Conservation (phyloP, 768 basidiomycete genomes). For the Pleurotus eryngii region DNA sequence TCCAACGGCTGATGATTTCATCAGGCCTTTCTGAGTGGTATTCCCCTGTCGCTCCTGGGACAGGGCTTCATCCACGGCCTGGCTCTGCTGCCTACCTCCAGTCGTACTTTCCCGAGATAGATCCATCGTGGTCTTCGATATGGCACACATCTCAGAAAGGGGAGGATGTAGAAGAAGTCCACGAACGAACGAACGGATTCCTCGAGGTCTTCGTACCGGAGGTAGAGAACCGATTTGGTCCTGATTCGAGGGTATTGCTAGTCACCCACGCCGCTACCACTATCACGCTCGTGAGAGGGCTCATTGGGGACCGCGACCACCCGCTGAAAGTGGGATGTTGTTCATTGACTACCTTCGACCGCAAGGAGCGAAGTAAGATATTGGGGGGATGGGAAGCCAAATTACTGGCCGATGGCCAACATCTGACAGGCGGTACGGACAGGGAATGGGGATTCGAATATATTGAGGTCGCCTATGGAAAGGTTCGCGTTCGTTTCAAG, state of each 20-base stretch:
- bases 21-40: slow-evolving; percentile 78
- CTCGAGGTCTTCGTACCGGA: slow-evolving; percentile 48
- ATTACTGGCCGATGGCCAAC: slow-evolving; percentile 51
- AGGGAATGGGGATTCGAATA: slow-evolving; percentile 86
- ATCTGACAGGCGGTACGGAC: slow-evolving; percentile 54
- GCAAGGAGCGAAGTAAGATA: slow-evolving; percentile 21
- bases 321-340: slow-evolving; percentile 73
- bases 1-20: neutral
- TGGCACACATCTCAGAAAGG: slow-evolving; percentile 73
- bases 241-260: slow-evolving; percentile 53
- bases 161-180: slow-evolving; percentile 61
- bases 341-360: slow-evolving; percentile 56
- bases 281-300: slow-evolving; percentile 59
- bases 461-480: slow-evolving; percentile 55
- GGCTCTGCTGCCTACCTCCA: slow-evolving; percentile 50
- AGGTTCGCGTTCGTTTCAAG: slow-evolving; percentile 37
- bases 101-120: slow-evolving; percentile 56
- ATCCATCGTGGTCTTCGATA: slow-evolving; percentile 59
- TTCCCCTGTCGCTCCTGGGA: slow-evolving; percentile 61
- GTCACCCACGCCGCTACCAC: slow-evolving; percentile 75
- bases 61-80: slow-evolving; percentile 77
- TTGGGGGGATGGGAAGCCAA: slow-evolving; percentile 46
- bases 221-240: slow-evolving; percentile 39
- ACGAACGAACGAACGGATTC: slow-evolving; percentile 55
- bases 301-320: slow-evolving; percentile 50